Evolutionary conservation across 371 early-diverging fungal genomes (phyloP).

Genomic region (Blakeslea trispora): DNA sequence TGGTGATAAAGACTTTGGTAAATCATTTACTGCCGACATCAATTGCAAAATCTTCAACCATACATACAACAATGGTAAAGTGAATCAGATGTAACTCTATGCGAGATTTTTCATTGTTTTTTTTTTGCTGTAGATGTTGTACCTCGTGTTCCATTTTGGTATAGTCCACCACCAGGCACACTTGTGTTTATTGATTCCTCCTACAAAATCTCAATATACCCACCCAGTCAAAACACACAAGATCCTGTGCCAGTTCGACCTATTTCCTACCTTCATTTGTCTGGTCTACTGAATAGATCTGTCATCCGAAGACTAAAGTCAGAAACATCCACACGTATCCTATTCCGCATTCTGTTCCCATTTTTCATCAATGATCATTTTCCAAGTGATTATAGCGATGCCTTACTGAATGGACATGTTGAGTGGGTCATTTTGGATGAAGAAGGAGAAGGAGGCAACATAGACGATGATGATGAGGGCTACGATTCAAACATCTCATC

Average conservation of each 20-base stretch:
- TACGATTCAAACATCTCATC: no score
- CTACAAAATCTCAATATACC: slow-evolving; percentile 39
- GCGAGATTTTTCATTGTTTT: no score
- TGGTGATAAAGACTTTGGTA: slow-evolving; percentile 52
- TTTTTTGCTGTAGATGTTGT: slow-evolving; percentile 56
- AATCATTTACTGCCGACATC: slow-evolving; percentile 42
- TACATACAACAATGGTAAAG: slow-evolving; percentile 59
- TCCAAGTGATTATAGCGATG: slow-evolving; percentile 53
- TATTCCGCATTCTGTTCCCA: slow-evolving; percentile 52
- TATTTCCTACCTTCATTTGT: slow-evolving; percentile 58
- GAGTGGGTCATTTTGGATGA: slow-evolving; percentile 47
- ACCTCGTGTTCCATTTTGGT: slow-evolving; percentile 51
- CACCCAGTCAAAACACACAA: slow-evolving; percentile 17
- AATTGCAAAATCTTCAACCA: slow-evolving; percentile 61
- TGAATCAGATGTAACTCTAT: no score
- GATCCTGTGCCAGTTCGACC: slow-evolving; percentile 49
- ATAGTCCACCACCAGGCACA: slow-evolving; percentile 57
- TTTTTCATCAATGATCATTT: slow-evolving; percentile 65
- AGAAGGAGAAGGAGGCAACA: slow-evolving; percentile 23
- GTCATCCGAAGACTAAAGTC: slow-evolving; percentile 49
- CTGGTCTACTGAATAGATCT: slow-evolving; percentile 48
- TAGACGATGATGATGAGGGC: neutral
- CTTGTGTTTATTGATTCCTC: slow-evolving; percentile 56
- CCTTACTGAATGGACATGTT: slow-evolving; percentile 41
- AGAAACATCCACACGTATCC: slow-evolving; percentile 49